Percentiles rank a stretch among this genome's conserved stretches.
Evolutionary conservation across 371 early-diverging fungal genomes (phyloP).

Genomic region (Basidiobolus heterosporus): DNA sequence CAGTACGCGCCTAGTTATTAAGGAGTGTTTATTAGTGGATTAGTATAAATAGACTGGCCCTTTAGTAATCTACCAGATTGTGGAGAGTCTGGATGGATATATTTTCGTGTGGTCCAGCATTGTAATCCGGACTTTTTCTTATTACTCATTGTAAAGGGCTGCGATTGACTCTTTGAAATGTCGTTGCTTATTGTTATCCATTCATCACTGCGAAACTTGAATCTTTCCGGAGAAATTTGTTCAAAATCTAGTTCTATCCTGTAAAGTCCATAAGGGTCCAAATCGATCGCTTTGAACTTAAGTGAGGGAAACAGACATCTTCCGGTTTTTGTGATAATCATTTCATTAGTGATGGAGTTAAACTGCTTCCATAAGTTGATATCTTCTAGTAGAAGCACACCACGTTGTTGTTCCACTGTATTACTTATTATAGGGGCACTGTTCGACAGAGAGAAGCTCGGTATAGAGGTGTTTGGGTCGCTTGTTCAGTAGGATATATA

Average conservation of each 20-base stretch:
- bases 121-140: not conserved
- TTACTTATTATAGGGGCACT: too few species aligned
- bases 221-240: constrained; percentile 10
- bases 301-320: constrained; percentile 31
- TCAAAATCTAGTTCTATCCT: constrained; percentile 20
- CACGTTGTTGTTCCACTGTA: not conserved
- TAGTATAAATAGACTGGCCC: not conserved
- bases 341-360: constrained; percentile 18
- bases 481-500: too few species aligned
- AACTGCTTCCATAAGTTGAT: constrained; percentile 21
- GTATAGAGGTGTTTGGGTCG: too few species aligned
- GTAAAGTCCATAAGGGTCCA: constrained; percentile 18
- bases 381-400: constrained; percentile 8
- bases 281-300: constrained; percentile 10
- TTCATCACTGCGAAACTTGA: constrained; percentile 13
- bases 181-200: constrained; percentile 13
- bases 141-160: not conserved
- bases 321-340: constrained; percentile 34
- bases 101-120: not conserved
- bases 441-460: too few species aligned
- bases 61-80: constrained; percentile 8
- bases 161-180: not conserved
- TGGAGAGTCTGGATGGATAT: constrained; percentile 13
- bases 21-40: not conserved
- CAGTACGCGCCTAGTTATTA: constrained; percentile 11